A percentile compares a stretch with the other conserved stretches of the same genome.
Conservation (phyloP, 345 rosid species). For the Rhodamnia rubescens region DNA sequence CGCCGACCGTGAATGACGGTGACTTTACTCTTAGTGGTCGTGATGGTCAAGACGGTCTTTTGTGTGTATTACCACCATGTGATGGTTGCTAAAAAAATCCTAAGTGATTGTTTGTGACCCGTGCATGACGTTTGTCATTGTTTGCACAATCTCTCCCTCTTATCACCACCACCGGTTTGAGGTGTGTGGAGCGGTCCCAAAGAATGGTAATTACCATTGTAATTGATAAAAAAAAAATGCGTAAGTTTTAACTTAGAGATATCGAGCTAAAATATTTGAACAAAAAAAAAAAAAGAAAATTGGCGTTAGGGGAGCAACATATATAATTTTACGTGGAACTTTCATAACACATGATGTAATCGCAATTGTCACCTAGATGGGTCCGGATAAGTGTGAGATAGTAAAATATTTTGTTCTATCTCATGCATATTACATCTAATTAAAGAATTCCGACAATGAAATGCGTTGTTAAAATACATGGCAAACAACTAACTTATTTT, state of each 20-base stretch:
- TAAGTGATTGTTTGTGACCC: not conserved
- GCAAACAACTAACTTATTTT: no score
- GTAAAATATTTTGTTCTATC: no score
- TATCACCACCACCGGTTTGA: not conserved
- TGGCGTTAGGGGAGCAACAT: not conserved
- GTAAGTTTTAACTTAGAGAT: not conserved
- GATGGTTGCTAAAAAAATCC: not conserved
- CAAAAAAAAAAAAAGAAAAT: rapidly evolving
- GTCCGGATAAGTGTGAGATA: no score
- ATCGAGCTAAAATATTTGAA: not conserved
- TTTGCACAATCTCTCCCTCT: not conserved
- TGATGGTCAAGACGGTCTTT: not conserved
- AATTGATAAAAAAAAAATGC: not conserved
- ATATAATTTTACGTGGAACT: not conserved
- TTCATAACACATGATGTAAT: no score
- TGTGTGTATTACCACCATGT: not conserved
- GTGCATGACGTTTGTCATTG: not conserved
- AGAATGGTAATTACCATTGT: not conserved
- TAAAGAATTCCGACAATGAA: no score
- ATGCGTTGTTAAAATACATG: no score
- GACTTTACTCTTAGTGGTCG: not conserved
- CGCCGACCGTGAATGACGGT: not conserved
- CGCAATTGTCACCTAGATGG: no score
- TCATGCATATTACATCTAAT: no score
- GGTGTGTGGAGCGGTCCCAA: not conserved